Base-by-base conservation (phyloP, 202 grass and related monocot genomes). In the Setaria italica region DNA sequence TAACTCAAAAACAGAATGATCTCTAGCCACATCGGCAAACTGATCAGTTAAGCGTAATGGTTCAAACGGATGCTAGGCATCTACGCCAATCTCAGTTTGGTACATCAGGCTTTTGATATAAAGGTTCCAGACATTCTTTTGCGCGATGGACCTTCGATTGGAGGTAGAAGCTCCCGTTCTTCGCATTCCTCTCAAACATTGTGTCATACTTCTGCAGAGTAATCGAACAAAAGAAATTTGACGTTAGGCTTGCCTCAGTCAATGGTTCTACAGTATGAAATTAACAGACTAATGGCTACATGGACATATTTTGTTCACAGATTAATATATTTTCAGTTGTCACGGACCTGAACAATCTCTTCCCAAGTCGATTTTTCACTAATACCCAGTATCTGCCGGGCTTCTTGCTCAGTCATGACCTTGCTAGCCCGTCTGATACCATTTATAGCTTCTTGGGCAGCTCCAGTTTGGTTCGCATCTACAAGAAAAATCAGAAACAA, bases 141-240 rank as follows among this genome's bases (percentile, higher is more conserved):
- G 95, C 95, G 3, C 93, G 83, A 59, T 98, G 95, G 58, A 98
- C 95, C 72, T 98, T 98, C 9, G 95, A 98, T 82, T 98, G 95
- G 9, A 98, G 89, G 84, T 97, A 94, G 75, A 97, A 97, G 89
- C 95, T 97, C 76, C 95, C 95, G 76, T 56, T 89, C 87, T 98
- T 98, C 12, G 90, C 86, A 29, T 98, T 98, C 62, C 85, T 98
- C 93, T 98, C 91, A 80, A 94, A 98, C 88, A 98, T 90, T 1
- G 71, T 54, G 80, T 94, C 90, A 11, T 98, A 98, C 72, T 81
- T 98, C 95, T 98, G 93, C 81, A 91, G 66, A 77, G 63, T 65
- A 67, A 43, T 30, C 20, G 9, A 80, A 84, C 50, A 29, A 15
- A 14, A 33, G 25, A 49, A 79, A 80, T 15, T 41, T 20, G 32